Base-by-base conservation (phyloP, 1,139 yeast species). In the Nakaseomyces nivariensis region DNA sequence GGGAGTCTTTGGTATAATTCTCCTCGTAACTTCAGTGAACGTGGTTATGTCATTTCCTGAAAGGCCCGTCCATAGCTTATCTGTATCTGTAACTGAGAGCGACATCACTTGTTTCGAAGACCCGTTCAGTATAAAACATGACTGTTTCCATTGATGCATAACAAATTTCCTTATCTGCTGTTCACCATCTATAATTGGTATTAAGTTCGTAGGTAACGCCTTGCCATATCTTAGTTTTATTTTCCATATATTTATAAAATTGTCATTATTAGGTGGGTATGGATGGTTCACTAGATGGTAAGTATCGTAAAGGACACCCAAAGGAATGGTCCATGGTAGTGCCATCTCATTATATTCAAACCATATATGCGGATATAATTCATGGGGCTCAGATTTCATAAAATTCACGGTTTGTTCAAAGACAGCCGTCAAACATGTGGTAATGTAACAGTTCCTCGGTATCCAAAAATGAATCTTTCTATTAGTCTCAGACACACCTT, bases 131-230 rank as follows among this genome's bases (percentile, higher is more conserved):
- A 88, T 78, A 61, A 74, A 86, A 58, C 86, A 79, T 3, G 89
- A 76, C 61, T 90, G 96, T 59, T 90, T 90, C 62, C 87, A 67
- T 55, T 80, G 89, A 63, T 89, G 88, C 52, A 81, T 71, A 79
- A 92, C 79, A 48, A 78, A 75, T 49, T 75, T 77, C 49, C 72
- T 70, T 32, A 86, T 53, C 13, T 62, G 63, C 2, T 69, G 67
- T 1, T 60, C 50, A 8, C 57, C 61, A 5, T 56, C 54, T 1
- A 61, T 52, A 29, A 73, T 48, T 0, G 86, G 83, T 5, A 86
- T 70, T 1, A 85, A 67, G 24, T 74, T 78, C 0, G 58, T 49
- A 0, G 95, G 95, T 50, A 75, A 77, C 33, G 68, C 64, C 7
- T 51, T n/a, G 4, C 72, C 67, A 49, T 68, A 61, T 42, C 70